Conservation (phyloP, 176 grass and related monocot genomes). For the Ananas comosus region DNA sequence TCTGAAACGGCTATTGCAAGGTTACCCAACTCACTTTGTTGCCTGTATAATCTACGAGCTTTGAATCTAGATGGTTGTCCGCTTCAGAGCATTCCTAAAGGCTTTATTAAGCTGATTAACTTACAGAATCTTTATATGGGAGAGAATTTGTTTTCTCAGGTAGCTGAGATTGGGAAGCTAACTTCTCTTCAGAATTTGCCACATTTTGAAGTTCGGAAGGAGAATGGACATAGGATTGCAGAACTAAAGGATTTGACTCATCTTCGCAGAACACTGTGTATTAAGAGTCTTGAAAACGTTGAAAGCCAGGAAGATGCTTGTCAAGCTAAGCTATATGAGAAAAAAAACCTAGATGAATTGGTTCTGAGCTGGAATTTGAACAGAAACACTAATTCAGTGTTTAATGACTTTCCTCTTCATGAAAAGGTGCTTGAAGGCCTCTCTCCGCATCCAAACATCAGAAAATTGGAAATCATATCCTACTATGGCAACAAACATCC, state of each 20-base stretch:
- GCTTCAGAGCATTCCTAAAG: background rate
- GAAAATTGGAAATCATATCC: conserved; percentile 26
- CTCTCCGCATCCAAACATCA: conserved; percentile 23
- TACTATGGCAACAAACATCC: conserved; percentile 28
- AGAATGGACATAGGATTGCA: conserved; percentile 1
- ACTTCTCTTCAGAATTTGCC: conserved; percentile 2
- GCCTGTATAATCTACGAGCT: conserved; percentile 21
- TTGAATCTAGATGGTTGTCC: conserved; percentile 1
- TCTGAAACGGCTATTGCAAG: background rate
- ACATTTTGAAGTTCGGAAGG: conserved; percentile 1
- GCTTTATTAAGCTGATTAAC: background rate
- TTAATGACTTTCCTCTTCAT: background rate
- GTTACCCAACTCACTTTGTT: conserved; percentile 15
- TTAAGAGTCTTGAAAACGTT: conserved; percentile 22
- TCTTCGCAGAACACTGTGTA: background rate
- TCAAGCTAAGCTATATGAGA: conserved; percentile 14
- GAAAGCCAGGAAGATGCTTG: conserved; percentile 14
- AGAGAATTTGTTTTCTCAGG: conserved; percentile 5
- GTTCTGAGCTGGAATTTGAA: conserved; percentile 18
- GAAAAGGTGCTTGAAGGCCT: conserved; percentile 16
- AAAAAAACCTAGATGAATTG: conserved; percentile 13
- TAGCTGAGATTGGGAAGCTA: conserved; percentile 31
- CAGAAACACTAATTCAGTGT: background rate
- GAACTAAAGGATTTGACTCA: conserved; percentile 25
- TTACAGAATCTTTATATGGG: background rate